Conservation (phyloP, 179 eudicot species). For the Pouteria campechiana region DNA sequence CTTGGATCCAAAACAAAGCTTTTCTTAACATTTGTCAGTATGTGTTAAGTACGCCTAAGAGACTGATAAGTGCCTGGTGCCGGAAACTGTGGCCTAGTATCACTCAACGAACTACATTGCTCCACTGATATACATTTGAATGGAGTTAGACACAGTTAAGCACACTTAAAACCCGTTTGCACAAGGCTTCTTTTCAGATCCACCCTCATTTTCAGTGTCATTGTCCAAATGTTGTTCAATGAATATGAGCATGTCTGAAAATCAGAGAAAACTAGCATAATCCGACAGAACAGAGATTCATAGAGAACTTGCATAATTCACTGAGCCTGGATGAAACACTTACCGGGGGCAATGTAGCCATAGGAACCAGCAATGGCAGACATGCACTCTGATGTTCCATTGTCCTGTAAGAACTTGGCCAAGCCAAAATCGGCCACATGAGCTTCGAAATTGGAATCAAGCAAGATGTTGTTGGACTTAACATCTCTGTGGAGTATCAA, state of each 20-base stretch:
- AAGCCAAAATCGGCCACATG: slow-evolving; percentile 62
- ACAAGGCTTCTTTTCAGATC: too few relatives aligned
- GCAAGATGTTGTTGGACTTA: slow-evolving; percentile 50
- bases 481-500: slow-evolving; percentile 49
- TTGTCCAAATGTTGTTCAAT: too few relatives aligned
- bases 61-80: too few relatives aligned
- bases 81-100: too few relatives aligned
- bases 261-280: background rate
- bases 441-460: slow-evolving; percentile 46
- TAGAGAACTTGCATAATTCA: background rate
- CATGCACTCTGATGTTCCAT: slow-evolving; percentile 46
- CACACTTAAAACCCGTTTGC: too few relatives aligned
- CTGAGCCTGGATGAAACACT: background rate
- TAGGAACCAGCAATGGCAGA: slow-evolving; percentile 58
- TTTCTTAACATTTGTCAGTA: too few relatives aligned
- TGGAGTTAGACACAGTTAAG: too few relatives aligned
- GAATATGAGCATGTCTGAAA: background rate
- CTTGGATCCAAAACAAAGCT: too few relatives aligned
- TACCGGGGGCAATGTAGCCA: slow-evolving; percentile 67
- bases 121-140: too few relatives aligned
- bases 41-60: too few relatives aligned
- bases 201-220: too few relatives aligned
- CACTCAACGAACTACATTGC: too few relatives aligned
- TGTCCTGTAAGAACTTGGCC: slow-evolving; percentile 41
- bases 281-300: background rate